These are phyloP conservation scores for Solanum habrochaites DNA, from an alignment of 257 asterid genomes.

Conservation along the genomic window DNA sequence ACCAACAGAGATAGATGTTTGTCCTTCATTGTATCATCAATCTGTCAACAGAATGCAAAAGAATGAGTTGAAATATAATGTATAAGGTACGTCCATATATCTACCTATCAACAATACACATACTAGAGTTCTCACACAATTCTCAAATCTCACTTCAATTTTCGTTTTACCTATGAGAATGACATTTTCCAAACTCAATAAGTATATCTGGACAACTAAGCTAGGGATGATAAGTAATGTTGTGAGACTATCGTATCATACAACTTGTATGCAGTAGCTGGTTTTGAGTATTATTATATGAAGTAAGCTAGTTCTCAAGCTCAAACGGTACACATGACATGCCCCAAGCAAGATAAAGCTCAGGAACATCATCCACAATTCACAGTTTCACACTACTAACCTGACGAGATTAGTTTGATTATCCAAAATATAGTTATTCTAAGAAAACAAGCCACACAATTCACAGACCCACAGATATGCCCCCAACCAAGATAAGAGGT, in stretches of 20 bases:
- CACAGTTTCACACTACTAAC: background rate
- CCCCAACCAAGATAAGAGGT: background rate
- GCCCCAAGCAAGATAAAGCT: background rate
- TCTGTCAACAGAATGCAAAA: background rate
- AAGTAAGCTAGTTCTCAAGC: background rate
- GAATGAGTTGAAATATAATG: background rate
- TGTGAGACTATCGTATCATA: background rate
- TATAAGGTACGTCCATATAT: background rate
- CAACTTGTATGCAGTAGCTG: background rate
- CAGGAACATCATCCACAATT: background rate
- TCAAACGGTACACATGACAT: background rate
- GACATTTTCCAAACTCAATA: background rate
- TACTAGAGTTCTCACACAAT: background rate
- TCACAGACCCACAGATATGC: background rate
- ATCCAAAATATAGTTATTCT: background rate
- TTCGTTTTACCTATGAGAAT: background rate
- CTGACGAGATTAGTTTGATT: background rate
- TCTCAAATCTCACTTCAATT: background rate
- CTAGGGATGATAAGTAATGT: background rate
- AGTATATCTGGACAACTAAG: background rate
- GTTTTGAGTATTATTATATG: background rate
- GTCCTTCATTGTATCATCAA: background rate
- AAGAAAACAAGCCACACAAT: background rate
- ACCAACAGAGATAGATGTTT: background rate
- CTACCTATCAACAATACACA: background rate